Base-by-base conservation (phyloP, 1,139 yeast genomes). In the Blastobotrys apis region DNA sequence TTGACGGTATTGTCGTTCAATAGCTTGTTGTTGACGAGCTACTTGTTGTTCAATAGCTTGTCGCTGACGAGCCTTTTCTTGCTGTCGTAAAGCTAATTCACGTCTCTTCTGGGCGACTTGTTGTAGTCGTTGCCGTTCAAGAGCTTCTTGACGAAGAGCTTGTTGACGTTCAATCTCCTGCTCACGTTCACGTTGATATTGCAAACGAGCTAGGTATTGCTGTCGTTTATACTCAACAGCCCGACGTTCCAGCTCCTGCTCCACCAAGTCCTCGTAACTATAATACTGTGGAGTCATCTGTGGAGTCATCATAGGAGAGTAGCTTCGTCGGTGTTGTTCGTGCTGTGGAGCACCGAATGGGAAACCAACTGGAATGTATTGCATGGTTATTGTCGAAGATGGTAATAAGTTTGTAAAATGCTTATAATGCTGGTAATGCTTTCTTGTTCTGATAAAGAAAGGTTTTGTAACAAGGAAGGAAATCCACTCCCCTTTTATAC, bases 241-340 rank as follows among this genome's bases (percentile, higher is more conserved):
- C n/a, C 36, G 36, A 4, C 36, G 23, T 5, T 33, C 12, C n/a
- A n/a, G 23, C 20, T 34, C 30, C 10, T 41, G 35, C 19, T 34
- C 35, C 35, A 41, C 19, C 35, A 41, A 12, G 22, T 41, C 44
- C 20, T 34, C 35, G 20, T 34, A 41, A n/a, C 29, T 8, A n/a
- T 8, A 25, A 22, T 20, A 40, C 17, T 21, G 34, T 25, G 39
- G 39, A 22, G 22, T n/a, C n/a, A n/a, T n/a, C n/a, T n/a, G n/a
- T n/a, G n/a, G n/a, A n/a, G n/a, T n/a, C n/a, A n/a, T n/a, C n/a
- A n/a, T n/a, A n/a, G n/a, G n/a, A n/a, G n/a, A n/a, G n/a, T n/a
- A n/a, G n/a, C n/a, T n/a, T n/a, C n/a, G n/a, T n/a, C n/a, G n/a
- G n/a, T n/a, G n/a, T n/a, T n/a, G n/a, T n/a, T n/a, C n/a, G n/a